Base-by-base conservation (phyloP, 2,329 filamentous ascomycete species). In the Amauroascus niger region DNA sequence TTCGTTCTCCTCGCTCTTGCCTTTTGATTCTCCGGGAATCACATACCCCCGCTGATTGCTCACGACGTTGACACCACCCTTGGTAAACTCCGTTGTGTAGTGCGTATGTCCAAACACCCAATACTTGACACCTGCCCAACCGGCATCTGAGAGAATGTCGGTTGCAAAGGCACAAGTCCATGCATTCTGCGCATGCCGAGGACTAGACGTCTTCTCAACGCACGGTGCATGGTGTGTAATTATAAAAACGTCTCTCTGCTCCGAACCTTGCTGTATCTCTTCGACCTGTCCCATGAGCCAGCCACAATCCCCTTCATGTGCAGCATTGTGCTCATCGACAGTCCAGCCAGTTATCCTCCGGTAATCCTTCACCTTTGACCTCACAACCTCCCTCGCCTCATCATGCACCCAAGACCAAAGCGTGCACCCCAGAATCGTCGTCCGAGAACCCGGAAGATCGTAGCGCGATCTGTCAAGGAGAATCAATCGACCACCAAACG, bases 341-440 rank as follows among this genome's bases (percentile, higher is more conserved):
- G 67, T 73, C 79, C 78, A 81, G 8, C 61, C 66, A 9, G 61
- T 41, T 26, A 82, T 80, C 26, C 71, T 68, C 26, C 70, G 66
- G 49, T 78, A 81, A 62, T 82, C 80, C 14, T 69, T 73, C 18
- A 81, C 68, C 55, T 68, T 73, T 32, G 63, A 61, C 24, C 65
- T 45, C 20, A 81, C 73, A 2, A 69, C 60, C 0, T 61, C 59
- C 11, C 60, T 62, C 3, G 67, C 67, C 1, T 67, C 62, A 0
- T 68, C 60, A 0, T 73, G 67, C 9, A 82, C 71, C 0, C 63
- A 55, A 2, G 77, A 79, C 74, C 77, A 79, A 0, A 82, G 65
- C 1, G 78, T 79, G 58, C 76, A 80, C 3, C 79, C 79, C 2
- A 82, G 61, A 7, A 81, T 62, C 3, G 73, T 76, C 30, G 78